phyloP scores from a whole-genome alignment of 2,329 filamentous ascomycete species.

The Fusarium sp. region DNA sequence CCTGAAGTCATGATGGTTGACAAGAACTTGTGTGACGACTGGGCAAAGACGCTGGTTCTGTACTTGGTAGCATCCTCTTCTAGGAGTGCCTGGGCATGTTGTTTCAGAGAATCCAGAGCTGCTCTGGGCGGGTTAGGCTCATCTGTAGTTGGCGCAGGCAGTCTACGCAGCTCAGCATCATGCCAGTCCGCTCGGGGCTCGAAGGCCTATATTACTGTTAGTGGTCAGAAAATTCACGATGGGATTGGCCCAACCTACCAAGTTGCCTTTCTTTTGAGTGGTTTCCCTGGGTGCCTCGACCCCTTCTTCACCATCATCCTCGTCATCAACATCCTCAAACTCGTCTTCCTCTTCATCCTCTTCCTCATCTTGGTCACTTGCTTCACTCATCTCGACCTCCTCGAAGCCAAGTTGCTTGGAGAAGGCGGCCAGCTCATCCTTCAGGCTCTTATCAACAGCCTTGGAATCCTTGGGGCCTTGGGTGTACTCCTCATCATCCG shows the following conservation, averaged over 20 bases:
- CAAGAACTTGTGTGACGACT: constrained; percentile 94
- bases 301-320: constrained; percentile 49
- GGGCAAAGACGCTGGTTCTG: constrained; percentile 77
- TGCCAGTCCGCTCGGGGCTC: constrained; percentile 72
- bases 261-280: constrained; percentile 48
- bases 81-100: constrained; percentile 80
- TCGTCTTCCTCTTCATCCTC: constrained; percentile 53
- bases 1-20: constrained; percentile 97
- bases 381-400: constrained; percentile 53
- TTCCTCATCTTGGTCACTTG: constrained; percentile 55
- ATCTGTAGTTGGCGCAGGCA: constrained; percentile 62
- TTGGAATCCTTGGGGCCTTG: constrained; percentile 50
- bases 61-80: constrained; percentile 84
- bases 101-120: constrained; percentile 67
- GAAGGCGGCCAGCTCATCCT: constrained; percentile 54
- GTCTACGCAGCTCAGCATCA: constrained; percentile 57
- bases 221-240: constrained; percentile 48
- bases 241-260: constrained; percentile 51
- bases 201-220: constrained; percentile 63
- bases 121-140: constrained; percentile 59
- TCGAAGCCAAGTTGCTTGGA: constrained; percentile 58
- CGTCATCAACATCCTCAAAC: constrained; percentile 27
- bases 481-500: constrained; percentile 56
- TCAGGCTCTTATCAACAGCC: constrained; percentile 57
- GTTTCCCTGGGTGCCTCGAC: constrained; percentile 51